These are phyloP conservation scores for Inga leiocalycina DNA, from an alignment of 306 rosid genomes.

Conservation along the genomic window DNA sequence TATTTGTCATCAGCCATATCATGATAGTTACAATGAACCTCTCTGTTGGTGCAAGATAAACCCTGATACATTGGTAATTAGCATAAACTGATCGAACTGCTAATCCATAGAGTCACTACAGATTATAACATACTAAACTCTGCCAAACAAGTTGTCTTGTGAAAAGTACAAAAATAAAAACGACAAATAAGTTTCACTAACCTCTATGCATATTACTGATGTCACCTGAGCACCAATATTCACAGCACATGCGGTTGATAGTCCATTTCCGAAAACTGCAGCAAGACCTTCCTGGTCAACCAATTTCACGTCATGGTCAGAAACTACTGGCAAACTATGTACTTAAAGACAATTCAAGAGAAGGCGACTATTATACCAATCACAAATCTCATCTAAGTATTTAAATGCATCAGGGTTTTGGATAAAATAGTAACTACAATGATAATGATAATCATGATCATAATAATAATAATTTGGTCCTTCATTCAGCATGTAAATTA, in stretches of 20 bases:
- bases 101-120: conserved; percentile 7
- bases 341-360: conserved; percentile 13
- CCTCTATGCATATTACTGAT: conserved; percentile 93
- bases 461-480: neutral
- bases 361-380: neutral
- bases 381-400: neutral
- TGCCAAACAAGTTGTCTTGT: conserved; percentile 12
- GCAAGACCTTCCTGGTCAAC: conserved; percentile 93
- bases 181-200: conserved; percentile 37
- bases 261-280: conserved; percentile 94
- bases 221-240: conserved; percentile 94
- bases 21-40: conserved; percentile 4
- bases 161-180: conserved; percentile 2
- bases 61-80: neutral
- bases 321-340: conserved; percentile 18
- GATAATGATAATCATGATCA: neutral
- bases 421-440: neutral
- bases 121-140: conserved; percentile 2
- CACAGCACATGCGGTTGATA: conserved; percentile 92
- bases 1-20: too few species aligned
- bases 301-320: conserved; percentile 39
- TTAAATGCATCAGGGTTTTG: neutral
- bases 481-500: conserved; percentile 14
- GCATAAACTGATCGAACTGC: neutral
- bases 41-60: neutral